Evolutionary conservation across 108 stramenopile species (phyloP), one percentile per base, ranked within the genome.

Genomic region (Pseudonitzschia delicatissima): DNA sequence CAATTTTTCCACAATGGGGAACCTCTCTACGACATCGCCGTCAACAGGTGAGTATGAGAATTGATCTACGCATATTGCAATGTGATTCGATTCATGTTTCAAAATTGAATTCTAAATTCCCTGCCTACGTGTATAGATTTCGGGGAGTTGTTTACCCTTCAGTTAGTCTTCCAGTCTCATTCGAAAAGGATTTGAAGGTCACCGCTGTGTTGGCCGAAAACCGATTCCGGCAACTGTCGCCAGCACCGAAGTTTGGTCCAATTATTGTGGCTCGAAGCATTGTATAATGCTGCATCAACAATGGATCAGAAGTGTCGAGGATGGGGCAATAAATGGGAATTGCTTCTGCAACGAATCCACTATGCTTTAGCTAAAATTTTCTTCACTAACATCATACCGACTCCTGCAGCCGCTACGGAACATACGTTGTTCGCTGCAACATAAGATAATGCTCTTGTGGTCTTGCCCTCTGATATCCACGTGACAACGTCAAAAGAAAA

Each of bases 1-100:
- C 91, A 92, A 77, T 89, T 92, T 57, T 64, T 85, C 31, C 47
- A 87, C 20, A 92, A 92, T 45, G 91, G 88, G 1, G 91, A 92
- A 52, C 85, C 85, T 5, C 57, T 89, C 23, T 74, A 84, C 36
- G 80, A 85, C 31, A 73, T 81, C 11, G 82, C 91, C 0, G 83
- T 92, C 23, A 89, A 87, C 69, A 58, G 88, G 55, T 55, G 31
- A 55, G 53, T 23, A 21, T 21, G 20, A 48, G n/a, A n/a, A n/a
- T n/a, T n/a, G n/a, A n/a, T n/a, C n/a, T n/a, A n/a, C n/a, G n/a
- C n/a, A n/a, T n/a, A n/a, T n/a, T n/a, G n/a, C n/a, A n/a, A n/a
- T n/a, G n/a, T n/a, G n/a, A n/a, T n/a, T 48, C 47, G 17, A 7
- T n/a, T 44, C 3, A 6, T 48, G 21, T 21, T 23, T 2, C 8